Evolutionary conservation across 139 green algal genomes (phyloP), one percentile per base, ranked within the genome.

Genomic region (Chlamydomonas applanata): DNA sequence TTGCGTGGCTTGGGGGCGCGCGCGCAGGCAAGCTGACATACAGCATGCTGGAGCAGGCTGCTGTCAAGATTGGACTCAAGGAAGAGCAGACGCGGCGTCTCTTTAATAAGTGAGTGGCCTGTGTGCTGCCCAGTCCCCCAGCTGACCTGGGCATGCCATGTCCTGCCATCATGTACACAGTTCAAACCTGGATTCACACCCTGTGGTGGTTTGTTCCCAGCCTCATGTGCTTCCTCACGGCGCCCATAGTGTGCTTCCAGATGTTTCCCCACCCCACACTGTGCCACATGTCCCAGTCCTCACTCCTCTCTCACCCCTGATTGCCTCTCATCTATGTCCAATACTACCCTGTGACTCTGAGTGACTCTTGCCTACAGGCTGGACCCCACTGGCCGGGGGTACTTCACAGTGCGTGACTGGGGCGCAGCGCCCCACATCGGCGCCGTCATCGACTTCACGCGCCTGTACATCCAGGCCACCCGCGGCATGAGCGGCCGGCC

Each of bases 391-490:
- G 44, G 32, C 0, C 70, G 56, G 16, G 76, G 76, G 35, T 82
- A 66, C 76, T 32, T 71, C 53, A 78, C 76, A 0, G 44, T 82
- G 36, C 36, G 32, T 0, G 63, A 78, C 14, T 82, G 76, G 76
- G 65, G 54, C 53, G 32, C 25, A 32, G 25, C 44, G 1, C n/a
- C 49, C 14, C 20, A 66, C 52, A 25, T 53, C 32, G 14, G n/a
- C 53, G 40, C 64, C 57, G 64, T 71, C 27, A 59, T 25, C 25
- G 69, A 44, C 36, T 77, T 81, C 52, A 77, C 70, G 1, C 62
- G 62, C 22, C 49, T 77, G n/a, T 81, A 81, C 49, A 44, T 81
- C 30, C 76, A 76, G 40, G 33, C 36, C 25, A 81, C 76, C 2
- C 49, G 76, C 20, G 69, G 61, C n/a, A 25, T 17, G 19, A 53